Base-by-base conservation (phyloP, 2,329 filamentous ascomycete species). In the Aspergillus spinulosporus region DNA sequence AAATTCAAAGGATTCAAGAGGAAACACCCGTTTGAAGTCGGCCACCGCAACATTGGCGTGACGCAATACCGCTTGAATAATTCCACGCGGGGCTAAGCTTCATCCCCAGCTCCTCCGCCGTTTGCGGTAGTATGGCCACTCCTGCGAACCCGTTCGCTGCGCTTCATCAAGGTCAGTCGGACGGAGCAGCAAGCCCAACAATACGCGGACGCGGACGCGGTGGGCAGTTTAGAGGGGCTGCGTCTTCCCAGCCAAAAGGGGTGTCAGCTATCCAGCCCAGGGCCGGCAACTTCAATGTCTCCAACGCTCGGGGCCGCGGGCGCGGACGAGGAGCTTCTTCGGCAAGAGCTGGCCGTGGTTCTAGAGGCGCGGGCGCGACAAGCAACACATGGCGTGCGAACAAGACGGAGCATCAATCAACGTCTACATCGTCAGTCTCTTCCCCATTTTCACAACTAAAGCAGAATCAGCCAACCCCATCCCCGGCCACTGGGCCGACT, bases 81-180 rank as follows among this genome's bases (percentile, higher is more conserved):
- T 14, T 21, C 31, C 12, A 15, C n/a, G 36, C 36, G 34, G 61
- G 65, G 54, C 50, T 39, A 28, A 58, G 62, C 54, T 51, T 54
- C 53, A 55, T 61, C 57, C 59, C 57, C 58, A 60, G 49, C 58
- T 50, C 48, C 56, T 52, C 59, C 62, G 64, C 64, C 64, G 47
- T 56, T 54, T 45, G 60, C 64, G 66, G 62, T 63, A 70, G 61
- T 52, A 72, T 72, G 70, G 65, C 67, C 58, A 63, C 63, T 57
- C 65, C 68, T 40, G 62, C 67, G 42, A 70, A 66, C 54, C 64
- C 68, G 43, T 70, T 69, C 59, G 56, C 60, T 56, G 61, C 59
- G 49, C 62, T 64, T 32, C 60, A 60, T 52, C 39, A 42, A 21
- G 7, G 7, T 14, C 68, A 69, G 57, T 65, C 60, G 55, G 62